Percentiles rank a stretch among this genome's conserved stretches.
phyloP scores from a whole-genome alignment of 2,329 filamentous ascomycete species.

The Aspergillus sp. region DNA sequence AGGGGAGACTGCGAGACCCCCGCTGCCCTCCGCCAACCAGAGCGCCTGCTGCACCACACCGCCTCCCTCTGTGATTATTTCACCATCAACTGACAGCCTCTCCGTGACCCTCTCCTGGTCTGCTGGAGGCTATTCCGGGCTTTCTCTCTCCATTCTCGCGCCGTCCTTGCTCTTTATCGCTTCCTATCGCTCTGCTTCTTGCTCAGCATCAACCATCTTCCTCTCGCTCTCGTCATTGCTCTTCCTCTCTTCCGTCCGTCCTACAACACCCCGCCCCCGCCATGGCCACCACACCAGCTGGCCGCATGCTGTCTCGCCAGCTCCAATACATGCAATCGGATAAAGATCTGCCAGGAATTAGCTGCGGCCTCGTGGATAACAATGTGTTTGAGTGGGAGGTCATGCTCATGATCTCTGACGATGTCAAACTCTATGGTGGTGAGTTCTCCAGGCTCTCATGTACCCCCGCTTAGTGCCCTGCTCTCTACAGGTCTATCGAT shows the following conservation, averaged over 20 bases:
- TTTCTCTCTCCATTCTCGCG: constrained; percentile 12
- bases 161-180: constrained; percentile 6
- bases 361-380: constrained; percentile 80
- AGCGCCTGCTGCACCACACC: constrained; percentile 3
- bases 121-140: background rate
- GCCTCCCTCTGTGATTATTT: constrained; percentile 7
- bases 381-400: constrained; percentile 98
- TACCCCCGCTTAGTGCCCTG: background rate
- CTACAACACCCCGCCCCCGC: constrained; percentile 11
- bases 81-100: constrained; percentile 15
- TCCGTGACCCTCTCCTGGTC: constrained; percentile 13
- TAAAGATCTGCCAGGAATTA: constrained; percentile 91
- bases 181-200: background rate
- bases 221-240: background rate
- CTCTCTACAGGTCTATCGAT: background rate
- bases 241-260: background rate
- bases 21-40: constrained; percentile 6
- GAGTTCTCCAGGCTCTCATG: constrained; percentile 30
- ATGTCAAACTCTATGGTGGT: constrained; percentile 93
- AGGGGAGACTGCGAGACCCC: constrained; percentile 4
- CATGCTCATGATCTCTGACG: constrained; percentile 96
- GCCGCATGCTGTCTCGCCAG: constrained; percentile 74
- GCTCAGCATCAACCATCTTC: background rate
- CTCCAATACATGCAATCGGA: constrained; percentile 91
- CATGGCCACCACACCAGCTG: constrained; percentile 46